Evolutionary conservation across 1,139 yeast species (phyloP), one percentile per base, ranked within the genome.

Genomic region (Diutina sp.): DNA sequence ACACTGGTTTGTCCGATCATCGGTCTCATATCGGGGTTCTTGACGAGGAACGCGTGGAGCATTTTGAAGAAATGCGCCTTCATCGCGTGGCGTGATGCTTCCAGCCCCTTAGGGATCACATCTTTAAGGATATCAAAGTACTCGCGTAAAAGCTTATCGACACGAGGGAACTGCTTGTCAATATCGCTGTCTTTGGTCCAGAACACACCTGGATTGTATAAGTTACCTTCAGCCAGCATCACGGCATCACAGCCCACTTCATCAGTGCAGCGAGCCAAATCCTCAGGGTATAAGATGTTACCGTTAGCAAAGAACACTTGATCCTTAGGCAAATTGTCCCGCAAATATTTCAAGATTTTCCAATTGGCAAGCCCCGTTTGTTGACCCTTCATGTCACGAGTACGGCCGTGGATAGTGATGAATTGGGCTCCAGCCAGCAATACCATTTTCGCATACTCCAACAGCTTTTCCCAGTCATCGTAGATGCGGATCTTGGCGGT

Each of bases 371-470:
- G 72, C 0, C 99, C 99, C 0, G 99, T 91, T 59, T 82, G 79
- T 68, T 91, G 98, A 5, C 99, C 99, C 69, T 93, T 93, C 95
- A 91, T 95, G 60, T 91, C 99, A 61, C 99, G 78, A 1, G 98
- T 87, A 64, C 99, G 79, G 2, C 98, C 98, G 69, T 95, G 99
- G 6, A 95, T 87, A 1, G 98, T 90, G 51, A 95, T 73, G 66
- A 93, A 89, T 70, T 90, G 97, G 0, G 99, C 99, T 7, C 99
- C 99, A 0, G 99, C 97, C 60, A 78, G 78, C 44, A 93, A 73
- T n/a, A 95, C 91, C 90, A 88, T 85, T 67, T 81, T 83, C 11
- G 99, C 99, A 67, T 95, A 95, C 54, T 79, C 84, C 57, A 95
- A 74, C 1, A 95, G 84, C 73, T 90, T 90, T 60, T 87, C 87